Evolutionary conservation across 768 basidiomycete species (phyloP), one percentile per base, ranked within the genome.

Genomic region (Hydnomerulius pinastri): DNA sequence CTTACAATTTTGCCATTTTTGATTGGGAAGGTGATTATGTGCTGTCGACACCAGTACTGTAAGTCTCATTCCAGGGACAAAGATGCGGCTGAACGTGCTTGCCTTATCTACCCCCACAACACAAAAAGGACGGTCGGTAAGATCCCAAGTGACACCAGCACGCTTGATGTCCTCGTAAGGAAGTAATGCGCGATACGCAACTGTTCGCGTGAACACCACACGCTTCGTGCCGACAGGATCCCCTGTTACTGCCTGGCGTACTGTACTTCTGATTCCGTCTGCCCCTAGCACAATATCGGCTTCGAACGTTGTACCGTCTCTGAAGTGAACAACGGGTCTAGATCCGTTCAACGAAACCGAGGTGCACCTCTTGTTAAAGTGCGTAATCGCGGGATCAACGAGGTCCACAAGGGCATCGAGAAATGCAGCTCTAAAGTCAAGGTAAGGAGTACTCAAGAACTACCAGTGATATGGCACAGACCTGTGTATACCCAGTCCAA

Each of bases 21-120:
- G 44, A 83, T 75, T 0, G 80, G 76, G 56, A 77, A 80, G 0
- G 74, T 71, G 30, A 83, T 76, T 25, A 82, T 64, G 56, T 83
- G 81, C 81, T 83, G 51, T 4, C 23, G 48, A 13, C 30, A n/a
- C n/a, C n/a, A n/a, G n/a, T n/a, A n/a, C n/a, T n/a, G n/a, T n/a
- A n/a, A n/a, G n/a, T n/a, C n/a, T n/a, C n/a, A n/a, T n/a, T n/a
- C n/a, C n/a, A n/a, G n/a, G n/a, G n/a, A n/a, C n/a, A n/a, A n/a
- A n/a, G n/a, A n/a, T n/a, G n/a, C n/a, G n/a, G n/a, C n/a, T n/a
- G n/a, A n/a, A n/a, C n/a, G n/a, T 7, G 28, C 24, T 53, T 65
- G 79, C 81, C 68, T 77, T 78, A 45, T 74, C 67, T 17, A 68
- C 57, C 0, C 79, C 80, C 30, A 76, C 54, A 61, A 77, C 80